Conservation (phyloP, 257 asterid genomes). For the Galeopsis tetrahit region DNA sequence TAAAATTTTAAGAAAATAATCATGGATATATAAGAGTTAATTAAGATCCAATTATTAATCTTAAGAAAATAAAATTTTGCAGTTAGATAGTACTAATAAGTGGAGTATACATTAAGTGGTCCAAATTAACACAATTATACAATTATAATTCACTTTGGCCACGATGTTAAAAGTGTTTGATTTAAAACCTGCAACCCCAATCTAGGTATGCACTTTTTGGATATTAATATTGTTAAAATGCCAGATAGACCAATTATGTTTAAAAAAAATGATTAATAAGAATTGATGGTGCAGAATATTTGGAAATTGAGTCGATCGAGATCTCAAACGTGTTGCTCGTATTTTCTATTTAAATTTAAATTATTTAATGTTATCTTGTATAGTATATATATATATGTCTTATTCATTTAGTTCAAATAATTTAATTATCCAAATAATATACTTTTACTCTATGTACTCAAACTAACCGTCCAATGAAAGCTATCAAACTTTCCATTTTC, state of each 20-base stretch:
- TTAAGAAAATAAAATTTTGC: neutral
- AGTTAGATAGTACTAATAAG: conserved; percentile 9
- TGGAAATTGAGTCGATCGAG: too few species aligned
- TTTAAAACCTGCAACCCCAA: conserved; percentile 10
- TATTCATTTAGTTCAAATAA: too few species aligned
- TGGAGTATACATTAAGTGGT: conserved; percentile 3
- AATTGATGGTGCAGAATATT: too few species aligned
- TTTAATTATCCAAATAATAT: too few species aligned
- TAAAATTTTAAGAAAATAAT: too few species aligned
- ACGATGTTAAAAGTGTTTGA: neutral
- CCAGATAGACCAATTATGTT: neutral
- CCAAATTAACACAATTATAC: conserved; percentile 3
- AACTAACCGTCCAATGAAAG: too few species aligned
- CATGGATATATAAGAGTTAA: neutral
- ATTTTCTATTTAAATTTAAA: neutral
- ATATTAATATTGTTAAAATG: neutral
- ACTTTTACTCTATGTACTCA: too few species aligned
- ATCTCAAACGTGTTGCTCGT: neutral
- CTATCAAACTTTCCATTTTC: too few species aligned
- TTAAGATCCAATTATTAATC: neutral
- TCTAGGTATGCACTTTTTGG: neutral
- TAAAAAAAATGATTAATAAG: too few species aligned
- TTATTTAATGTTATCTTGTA: neutral
- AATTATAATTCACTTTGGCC: neutral
- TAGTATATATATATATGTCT: too few species aligned